A percentile compares a stretch with the other conserved stretches of the same genome.
Evolutionary conservation across 148 eudicot genomes (phyloP).

Genomic region (Camellia sinensis): DNA sequence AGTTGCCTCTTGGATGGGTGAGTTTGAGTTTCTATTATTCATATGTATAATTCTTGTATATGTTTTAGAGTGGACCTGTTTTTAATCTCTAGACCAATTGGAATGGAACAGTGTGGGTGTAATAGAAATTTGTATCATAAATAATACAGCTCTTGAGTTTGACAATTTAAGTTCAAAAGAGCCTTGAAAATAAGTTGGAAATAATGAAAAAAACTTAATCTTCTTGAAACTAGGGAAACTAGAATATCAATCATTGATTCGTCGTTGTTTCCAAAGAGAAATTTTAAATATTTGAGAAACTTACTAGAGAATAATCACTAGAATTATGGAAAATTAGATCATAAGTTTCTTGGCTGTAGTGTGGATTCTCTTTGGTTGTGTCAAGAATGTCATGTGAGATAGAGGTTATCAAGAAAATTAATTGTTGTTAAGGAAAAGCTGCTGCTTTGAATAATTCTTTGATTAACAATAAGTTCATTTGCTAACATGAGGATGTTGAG

Average conservation of each 20-base stretch:
- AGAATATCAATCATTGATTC: not conserved
- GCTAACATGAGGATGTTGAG: not conserved
- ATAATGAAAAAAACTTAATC: not conserved
- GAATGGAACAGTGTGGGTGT: not conserved
- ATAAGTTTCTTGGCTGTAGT: not conserved
- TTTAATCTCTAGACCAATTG: slow-evolving; percentile 1
- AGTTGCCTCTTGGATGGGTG: slow-evolving; percentile 84
- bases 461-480: not conserved
- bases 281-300: not conserved
- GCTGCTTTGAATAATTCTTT: not conserved
- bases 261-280: not conserved
- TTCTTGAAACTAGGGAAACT: not conserved
- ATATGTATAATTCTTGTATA: not conserved
- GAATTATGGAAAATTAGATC: not conserved
- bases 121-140: not conserved
- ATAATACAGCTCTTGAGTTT: not conserved
- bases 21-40: slow-evolving; percentile 28
- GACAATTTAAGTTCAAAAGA: too few relatives aligned
- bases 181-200: too few relatives aligned
- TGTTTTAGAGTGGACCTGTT: not conserved
- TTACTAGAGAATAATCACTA: not conserved
- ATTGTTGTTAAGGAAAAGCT: not conserved
- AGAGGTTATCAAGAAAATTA: not conserved
- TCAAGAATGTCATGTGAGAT: not conserved
- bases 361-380: not conserved